Base-by-base conservation (phyloP, 192 early-diverging fungal genomes). In the Backusella tarrabulga region DNA sequence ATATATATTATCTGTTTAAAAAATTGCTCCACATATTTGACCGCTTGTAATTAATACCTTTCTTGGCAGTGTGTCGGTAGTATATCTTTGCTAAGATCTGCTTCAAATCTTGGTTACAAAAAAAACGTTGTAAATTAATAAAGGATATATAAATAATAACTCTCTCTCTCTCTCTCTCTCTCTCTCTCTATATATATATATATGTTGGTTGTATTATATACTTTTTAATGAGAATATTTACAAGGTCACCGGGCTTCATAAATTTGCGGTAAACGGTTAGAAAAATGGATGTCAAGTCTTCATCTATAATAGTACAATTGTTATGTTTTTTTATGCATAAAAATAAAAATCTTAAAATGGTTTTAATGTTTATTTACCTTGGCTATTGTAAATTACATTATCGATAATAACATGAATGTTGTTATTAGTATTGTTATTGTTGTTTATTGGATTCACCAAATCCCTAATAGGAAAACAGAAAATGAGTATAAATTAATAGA, bases 231-330 rank as follows among this genome's bases (percentile, higher is more conserved):
- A 83, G 44, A n/a, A 60, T 29, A 17, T 80, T 71, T 42, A 80
- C 68, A 23, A 83, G 42, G 17, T 80, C 73, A 46, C 68, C 34
- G 9, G 82, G 82, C n/a, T 68, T 73, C 76, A 83, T 83, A 32
- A 83, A 80, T 46, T 79, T 77, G 23, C 82, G 75, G 69, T 75
- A 83, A 15, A 83, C 77, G 17, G 76, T 83, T 38, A 83, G 70
- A 78, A 83, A 83, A 38, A 80, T 71, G 36, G 68, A 21, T 29
- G 67, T 40, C 34, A 83, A 77, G 14, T 80, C 23, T 26, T 83
- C 76, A 66, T 80, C 76, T 83, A 42, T 34, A 69, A 67, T 34
- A 34, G 34, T 41, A 40, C 2, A 34, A 38, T 38, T 41, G 35
- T 70, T 34, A 21, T 34, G 19, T 15, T 69, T 69, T 21, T 69